A percentile compares a stretch with the other conserved stretches of the same genome.
Evolutionary conservation across 768 basidiomycete genomes (phyloP).

Genomic region (Termitomyces sp.): DNA sequence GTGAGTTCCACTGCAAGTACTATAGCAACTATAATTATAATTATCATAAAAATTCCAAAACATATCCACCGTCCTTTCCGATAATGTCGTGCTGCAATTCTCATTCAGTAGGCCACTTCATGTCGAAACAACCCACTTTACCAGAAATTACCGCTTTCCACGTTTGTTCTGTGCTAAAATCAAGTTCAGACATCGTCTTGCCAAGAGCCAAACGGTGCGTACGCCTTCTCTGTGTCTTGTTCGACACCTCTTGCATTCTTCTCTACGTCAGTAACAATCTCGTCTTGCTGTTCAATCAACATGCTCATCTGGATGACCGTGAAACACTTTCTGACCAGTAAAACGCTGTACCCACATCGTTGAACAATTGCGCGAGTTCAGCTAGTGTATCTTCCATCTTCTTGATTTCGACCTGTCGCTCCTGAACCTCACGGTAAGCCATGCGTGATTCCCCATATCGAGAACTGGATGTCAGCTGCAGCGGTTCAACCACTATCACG

Average conservation of each 20-base stretch:
- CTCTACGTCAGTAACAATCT: constrained; percentile 61
- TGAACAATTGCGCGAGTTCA: constrained; percentile 87
- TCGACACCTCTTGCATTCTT: constrained; percentile 56
- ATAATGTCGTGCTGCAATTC: constrained; percentile 47
- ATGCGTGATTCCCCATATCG: constrained; percentile 79
- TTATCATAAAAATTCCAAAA: constrained; percentile 55
- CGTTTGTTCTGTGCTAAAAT: constrained; percentile 51
- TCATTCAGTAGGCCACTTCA: background rate
- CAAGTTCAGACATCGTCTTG: background rate
- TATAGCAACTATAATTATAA: constrained; percentile 52
- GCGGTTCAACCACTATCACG: background rate
- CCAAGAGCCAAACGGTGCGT: constrained; percentile 17
- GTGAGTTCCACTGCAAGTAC: constrained; percentile 31
- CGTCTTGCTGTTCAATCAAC: constrained; percentile 76
- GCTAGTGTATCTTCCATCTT: constrained; percentile 82
- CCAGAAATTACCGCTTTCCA: constrained; percentile 59
- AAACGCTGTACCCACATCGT: constrained; percentile 49
- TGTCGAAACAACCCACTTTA: constrained; percentile 16
- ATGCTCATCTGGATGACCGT: constrained; percentile 57
- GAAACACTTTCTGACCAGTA: background rate
- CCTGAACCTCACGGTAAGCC: constrained; percentile 85
- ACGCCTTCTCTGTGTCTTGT: constrained; percentile 69
- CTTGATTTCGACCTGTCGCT: constrained; percentile 79
- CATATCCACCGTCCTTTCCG: constrained; percentile 86
- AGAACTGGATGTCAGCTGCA: constrained; percentile 66